Evolutionary conservation across 2,329 filamentous ascomycete genomes (phyloP).

Genomic region (Beauveria caledonica): DNA sequence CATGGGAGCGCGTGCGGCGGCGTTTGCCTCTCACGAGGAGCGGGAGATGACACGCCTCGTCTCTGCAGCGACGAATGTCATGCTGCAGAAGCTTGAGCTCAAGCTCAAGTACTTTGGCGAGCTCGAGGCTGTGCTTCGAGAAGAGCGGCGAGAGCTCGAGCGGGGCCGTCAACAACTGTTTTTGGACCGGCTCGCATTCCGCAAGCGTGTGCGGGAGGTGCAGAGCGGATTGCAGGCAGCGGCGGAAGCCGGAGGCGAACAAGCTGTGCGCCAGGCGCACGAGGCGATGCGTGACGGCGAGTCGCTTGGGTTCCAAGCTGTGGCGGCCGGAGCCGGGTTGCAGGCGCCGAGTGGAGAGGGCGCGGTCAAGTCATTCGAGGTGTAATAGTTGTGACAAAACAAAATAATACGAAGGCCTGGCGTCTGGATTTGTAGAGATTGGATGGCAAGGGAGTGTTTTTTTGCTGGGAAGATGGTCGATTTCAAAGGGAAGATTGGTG

Average conservation of each 20-base stretch:
- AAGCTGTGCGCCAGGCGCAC: slow-evolving; percentile 39
- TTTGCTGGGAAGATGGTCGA: slow-evolving; percentile 1
- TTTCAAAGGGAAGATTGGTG: neutral
- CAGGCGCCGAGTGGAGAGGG: slow-evolving; percentile 48
- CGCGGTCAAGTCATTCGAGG: slow-evolving; percentile 50
- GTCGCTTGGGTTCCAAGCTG: slow-evolving; percentile 44
- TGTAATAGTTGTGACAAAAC: slow-evolving; percentile 25
- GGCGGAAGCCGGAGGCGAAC: slow-evolving; percentile 39
- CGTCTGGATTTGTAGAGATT: slow-evolving; percentile 11
- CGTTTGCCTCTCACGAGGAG: slow-evolving; percentile 90
- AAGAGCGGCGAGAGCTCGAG: slow-evolving; percentile 88
- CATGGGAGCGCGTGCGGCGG: slow-evolving; percentile 76
- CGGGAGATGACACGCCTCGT: slow-evolving; percentile 93
- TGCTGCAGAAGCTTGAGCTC: slow-evolving; percentile 89
- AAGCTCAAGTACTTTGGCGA: slow-evolving; percentile 96
- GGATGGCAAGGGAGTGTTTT: neutral
- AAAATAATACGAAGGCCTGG: slow-evolving; percentile 10
- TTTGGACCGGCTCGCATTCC: slow-evolving; percentile 83
- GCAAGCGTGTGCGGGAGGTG: slow-evolving; percentile 74
- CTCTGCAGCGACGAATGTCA: slow-evolving; percentile 84
- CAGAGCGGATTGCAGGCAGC: slow-evolving; percentile 65
- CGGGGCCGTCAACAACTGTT: slow-evolving; percentile 87
- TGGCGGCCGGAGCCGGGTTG: slow-evolving; percentile 34
- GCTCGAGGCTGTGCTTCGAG: slow-evolving; percentile 85
- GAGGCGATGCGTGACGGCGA: slow-evolving; percentile 41